Evolutionary conservation across 1,284 basidiomycete species (phyloP), one percentile per base, ranked within the genome.

Genomic region (Cerioporus squamosus): DNA sequence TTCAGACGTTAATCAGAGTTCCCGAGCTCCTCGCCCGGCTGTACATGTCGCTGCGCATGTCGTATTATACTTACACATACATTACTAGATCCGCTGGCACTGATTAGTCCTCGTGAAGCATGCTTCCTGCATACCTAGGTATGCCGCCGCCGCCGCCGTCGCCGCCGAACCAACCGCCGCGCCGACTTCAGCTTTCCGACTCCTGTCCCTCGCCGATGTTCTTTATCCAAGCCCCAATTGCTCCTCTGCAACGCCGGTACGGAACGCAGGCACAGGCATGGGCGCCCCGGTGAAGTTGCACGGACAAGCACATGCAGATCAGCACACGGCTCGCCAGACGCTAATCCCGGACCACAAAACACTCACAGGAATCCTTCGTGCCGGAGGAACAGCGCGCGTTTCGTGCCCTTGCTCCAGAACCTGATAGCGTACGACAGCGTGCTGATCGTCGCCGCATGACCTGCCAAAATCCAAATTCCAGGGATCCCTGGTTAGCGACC

Each of bases 321-420:
- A 56, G 46, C 45, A 18, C 8, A 36, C 5, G 33, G 3, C 33
- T 36, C 14, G 33, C 33, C n/a, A 44, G 56, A 46, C 49, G 18
- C 45, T 45, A 49, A 29, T 33, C 29, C 31, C 33, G 39, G 15
- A 39, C 26, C 26, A 29, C 26, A 29, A 29, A n/a, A 22, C 51
- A 53, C 95, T 76, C 78, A 97, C 85, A 99, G 77, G 80, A 98
- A 99, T 3, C 97, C 97, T 79, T 99, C 97, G 71, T 99, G 97
- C 61, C 97, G 87, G 56, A 99, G 81, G 81, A 99, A 99, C 67
- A 97, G 84, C 44, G 97, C 97, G 36, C 94, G 87, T 77, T 98
- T 99, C 26, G 91, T 96, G 1, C 97, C 97, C 75, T 97, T 97
- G 71, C 94, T 97, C 97, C 97, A 99, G 81, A 99, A 99, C 38